These are phyloP conservation scores for Colletotrichum neosansevieriae DNA, from an alignment of 2,329 filamentous ascomycete genomes.

Conservation along the genomic window DNA sequence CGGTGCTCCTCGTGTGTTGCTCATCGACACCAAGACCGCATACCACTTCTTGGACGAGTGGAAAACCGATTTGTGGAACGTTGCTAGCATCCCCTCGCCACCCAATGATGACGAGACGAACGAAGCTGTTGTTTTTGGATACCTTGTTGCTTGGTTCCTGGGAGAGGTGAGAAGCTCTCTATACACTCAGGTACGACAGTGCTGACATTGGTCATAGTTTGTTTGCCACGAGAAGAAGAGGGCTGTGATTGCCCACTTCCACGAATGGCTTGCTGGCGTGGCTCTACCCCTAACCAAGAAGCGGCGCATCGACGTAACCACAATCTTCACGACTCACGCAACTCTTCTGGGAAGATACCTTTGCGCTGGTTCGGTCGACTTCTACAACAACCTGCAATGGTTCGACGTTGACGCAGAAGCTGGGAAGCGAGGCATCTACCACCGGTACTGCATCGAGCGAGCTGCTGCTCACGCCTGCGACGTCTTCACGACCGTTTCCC, in stretches of 20 bases:
- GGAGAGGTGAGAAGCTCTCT: slow-evolving; percentile 79
- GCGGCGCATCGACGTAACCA: slow-evolving; percentile 94
- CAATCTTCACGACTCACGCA: slow-evolving; percentile 98
- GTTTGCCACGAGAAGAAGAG: slow-evolving; percentile 91
- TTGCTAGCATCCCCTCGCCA: slow-evolving; percentile 92
- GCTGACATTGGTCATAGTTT: slow-evolving; percentile 69
- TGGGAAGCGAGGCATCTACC: slow-evolving; percentile 97
- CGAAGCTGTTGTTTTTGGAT: slow-evolving; percentile 97
- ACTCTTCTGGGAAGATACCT: slow-evolving; percentile 95
- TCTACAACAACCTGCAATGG: slow-evolving; percentile 98
- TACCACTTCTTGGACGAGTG: slow-evolving; percentile 94
- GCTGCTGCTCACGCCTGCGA: slow-evolving; percentile 92
- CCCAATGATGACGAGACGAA: slow-evolving; percentile 94
- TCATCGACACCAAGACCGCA: slow-evolving; percentile 95
- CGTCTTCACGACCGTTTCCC: slow-evolving; percentile 98
- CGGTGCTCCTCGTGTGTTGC: slow-evolving; percentile 90
- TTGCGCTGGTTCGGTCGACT: slow-evolving; percentile 96
- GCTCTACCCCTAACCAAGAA: slow-evolving; percentile 92
- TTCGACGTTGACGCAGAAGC: slow-evolving; percentile 98
- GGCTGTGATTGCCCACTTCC: slow-evolving; percentile 97
- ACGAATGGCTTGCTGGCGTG: slow-evolving; percentile 98
- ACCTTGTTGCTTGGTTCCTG: slow-evolving; percentile 96
- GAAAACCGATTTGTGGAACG: slow-evolving; percentile 96
- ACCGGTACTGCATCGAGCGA: slow-evolving; percentile 97
- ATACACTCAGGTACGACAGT: neutral